Base-by-base conservation (phyloP, 129 eudicot species). In the Pseudognaphalium luteoalbum region DNA sequence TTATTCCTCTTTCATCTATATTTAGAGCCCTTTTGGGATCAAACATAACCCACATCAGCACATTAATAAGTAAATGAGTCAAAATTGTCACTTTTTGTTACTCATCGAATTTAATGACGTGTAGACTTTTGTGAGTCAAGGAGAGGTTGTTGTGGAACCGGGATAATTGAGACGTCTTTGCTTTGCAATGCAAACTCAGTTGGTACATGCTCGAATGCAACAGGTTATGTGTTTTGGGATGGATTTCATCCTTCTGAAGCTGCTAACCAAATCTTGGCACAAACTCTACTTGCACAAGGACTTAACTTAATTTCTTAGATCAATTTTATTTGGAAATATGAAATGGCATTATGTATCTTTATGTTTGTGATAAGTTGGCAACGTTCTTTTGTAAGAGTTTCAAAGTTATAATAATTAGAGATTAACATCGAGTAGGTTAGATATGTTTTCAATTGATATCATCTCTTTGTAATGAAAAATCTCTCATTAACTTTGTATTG, bases 111-210 rank as follows among this genome's bases (percentile, higher is more conserved):
- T 59, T 15, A 59, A 59, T 59, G 15, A 20, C 21, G 33, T 59
- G 65, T 85, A 92, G 97, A 88, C 22, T 89, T 92, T 68, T 87
- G 82, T 15, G 96, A 89, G 78, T 75, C 97, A 34, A 89, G 96
- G 80, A 92, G 66, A 79, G 91, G 91, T 58, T 92, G 97, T 76
- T 89, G 96, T 37, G 96, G 96, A 22, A 92, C 97, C 5, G 97
- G 97, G 6, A 87, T 86, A 19, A 20, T 92, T 17, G 97, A 92
- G 76, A 89, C 96, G 12, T 85, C 97, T 0, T 33, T 83, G 28
- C 83, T 92, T 44, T 92, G 97, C 89, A 92, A 92, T 51, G 70
- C 80, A 11, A 76, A 83, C 73, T 84, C 96, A 3, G 50, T 84
- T 2, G 97, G 93, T 60, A 92, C 97, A 28, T 92, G 97, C 78